Conservation (phyloP, 805 yeast genomes). For the Lachancea sp. region DNA sequence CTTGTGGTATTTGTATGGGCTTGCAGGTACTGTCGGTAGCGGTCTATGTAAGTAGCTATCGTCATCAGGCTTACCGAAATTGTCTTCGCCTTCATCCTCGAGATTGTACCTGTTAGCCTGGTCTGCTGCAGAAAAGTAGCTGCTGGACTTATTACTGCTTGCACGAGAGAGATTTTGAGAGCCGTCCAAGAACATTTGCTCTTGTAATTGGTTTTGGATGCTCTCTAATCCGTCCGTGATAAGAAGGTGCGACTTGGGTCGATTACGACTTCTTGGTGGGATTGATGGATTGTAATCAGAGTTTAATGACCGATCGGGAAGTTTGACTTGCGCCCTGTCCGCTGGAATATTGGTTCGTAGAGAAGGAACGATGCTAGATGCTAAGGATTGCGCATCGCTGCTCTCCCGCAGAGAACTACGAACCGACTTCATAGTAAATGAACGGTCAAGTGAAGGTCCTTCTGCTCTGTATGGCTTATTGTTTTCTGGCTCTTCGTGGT, state of each 20-base stretch:
- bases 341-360: conserved; percentile 16
- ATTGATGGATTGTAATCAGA: conserved; percentile 26
- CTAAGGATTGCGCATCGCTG: conserved; percentile 15
- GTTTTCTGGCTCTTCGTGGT: neutral
- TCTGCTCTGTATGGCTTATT: neutral
- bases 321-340: neutral
- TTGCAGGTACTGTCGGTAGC: conserved; percentile 19
- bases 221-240: conserved; percentile 22
- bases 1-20: conserved; percentile 2
- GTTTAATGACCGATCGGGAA: conserved; percentile 22
- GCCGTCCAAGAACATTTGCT: conserved; percentile 10
- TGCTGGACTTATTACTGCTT: conserved; percentile 16
- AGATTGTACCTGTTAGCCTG: conserved; percentile 5
- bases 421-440: neutral
- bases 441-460: conserved; percentile 2
- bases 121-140: conserved; percentile 25
- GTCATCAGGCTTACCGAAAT: conserved; percentile 12
- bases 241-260: conserved; percentile 28
- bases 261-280: conserved; percentile 30
- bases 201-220: conserved; percentile 18
- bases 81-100: conserved; percentile 4
- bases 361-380: conserved; percentile 26
- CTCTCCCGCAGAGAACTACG: neutral
- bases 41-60: conserved; percentile 21
- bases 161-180: conserved; percentile 7